Evolutionary conservation across 2,329 filamentous ascomycete genomes (phyloP).

Genomic region (Ophiocordyceps camponoti-saundersi): DNA sequence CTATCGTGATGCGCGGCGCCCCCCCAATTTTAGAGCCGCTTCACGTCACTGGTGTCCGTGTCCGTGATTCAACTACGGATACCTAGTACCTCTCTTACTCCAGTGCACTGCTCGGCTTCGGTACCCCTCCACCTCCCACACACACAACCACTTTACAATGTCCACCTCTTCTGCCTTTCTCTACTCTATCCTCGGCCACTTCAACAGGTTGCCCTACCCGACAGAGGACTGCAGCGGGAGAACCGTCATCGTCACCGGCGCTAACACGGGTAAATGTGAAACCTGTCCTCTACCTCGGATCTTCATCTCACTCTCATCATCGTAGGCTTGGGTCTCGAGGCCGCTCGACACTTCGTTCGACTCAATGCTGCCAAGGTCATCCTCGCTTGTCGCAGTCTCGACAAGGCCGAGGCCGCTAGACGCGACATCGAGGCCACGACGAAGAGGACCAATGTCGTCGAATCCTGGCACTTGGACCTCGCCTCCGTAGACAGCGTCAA

Average conservation of each 20-base stretch:
- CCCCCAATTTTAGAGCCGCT: too few species aligned
- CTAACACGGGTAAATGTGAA: constrained; percentile 13
- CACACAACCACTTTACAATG: too few species aligned
- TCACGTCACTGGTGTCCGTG: too few species aligned
- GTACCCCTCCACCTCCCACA: too few species aligned
- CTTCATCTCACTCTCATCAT: background rate
- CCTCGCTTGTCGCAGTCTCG: constrained; percentile 20
- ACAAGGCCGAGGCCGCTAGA: constrained; percentile 23
- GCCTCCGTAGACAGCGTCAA: constrained; percentile 16
- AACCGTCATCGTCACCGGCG: constrained; percentile 24
- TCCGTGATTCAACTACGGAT: too few species aligned
- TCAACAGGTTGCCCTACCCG: constrained; percentile 13
- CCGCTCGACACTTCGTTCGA: constrained; percentile 20
- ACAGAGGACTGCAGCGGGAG: constrained; percentile 15
- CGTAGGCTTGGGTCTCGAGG: constrained; percentile 22
- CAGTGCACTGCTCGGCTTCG: too few species aligned
- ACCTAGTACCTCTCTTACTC: too few species aligned
- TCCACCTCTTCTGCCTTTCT: background rate
- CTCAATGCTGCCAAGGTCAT: constrained; percentile 23
- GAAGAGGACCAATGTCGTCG: constrained; percentile 9
- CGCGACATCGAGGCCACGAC: constrained; percentile 16
- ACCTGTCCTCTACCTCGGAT: too few species aligned
- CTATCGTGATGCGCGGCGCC: too few species aligned
- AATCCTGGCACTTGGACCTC: constrained; percentile 29
- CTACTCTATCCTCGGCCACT: constrained; percentile 5